Conservation (phyloP, 768 basidiomycete genomes). For the Tricholoma bakamatsutake region DNA sequence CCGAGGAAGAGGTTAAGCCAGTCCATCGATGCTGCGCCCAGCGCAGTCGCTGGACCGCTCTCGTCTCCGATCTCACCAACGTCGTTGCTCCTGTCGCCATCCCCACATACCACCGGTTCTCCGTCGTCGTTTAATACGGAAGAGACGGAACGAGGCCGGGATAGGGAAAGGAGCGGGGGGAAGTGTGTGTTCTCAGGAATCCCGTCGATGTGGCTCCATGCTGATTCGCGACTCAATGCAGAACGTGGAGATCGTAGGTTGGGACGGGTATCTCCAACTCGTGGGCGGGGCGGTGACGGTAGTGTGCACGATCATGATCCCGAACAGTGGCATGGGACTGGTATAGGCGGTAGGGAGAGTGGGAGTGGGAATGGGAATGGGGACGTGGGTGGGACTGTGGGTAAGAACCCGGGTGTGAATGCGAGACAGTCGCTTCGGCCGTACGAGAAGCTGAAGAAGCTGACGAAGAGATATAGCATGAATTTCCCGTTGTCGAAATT, state of each 20-base stretch:
- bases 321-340: neutral
- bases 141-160: neutral
- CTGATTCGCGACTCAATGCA: conserved; percentile 27
- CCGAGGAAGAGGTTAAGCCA: neutral
- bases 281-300: neutral
- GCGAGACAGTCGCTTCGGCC: conserved; percentile 17
- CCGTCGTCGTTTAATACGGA: neutral
- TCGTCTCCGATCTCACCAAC: neutral
- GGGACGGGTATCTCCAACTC: conserved; percentile 19
- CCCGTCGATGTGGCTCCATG: conserved; percentile 47
- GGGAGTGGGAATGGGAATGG: neutral
- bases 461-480: conserved; percentile 46
- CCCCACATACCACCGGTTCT: neutral
- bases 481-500: conserved; percentile 31
- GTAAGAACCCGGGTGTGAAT: neutral
- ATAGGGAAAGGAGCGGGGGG: neutral
- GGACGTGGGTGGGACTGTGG: neutral
- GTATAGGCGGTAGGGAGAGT: neutral
- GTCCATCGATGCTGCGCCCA: neutral
- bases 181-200: conserved; percentile 17
- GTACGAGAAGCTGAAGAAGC: conserved; percentile 34
- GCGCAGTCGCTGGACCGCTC: neutral
- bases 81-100: neutral
- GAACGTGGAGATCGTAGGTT: conserved; percentile 24
- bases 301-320: neutral